Base-by-base conservation (phyloP, 805 yeast genomes). In the Metschnikowia drakensbergensis region DNA sequence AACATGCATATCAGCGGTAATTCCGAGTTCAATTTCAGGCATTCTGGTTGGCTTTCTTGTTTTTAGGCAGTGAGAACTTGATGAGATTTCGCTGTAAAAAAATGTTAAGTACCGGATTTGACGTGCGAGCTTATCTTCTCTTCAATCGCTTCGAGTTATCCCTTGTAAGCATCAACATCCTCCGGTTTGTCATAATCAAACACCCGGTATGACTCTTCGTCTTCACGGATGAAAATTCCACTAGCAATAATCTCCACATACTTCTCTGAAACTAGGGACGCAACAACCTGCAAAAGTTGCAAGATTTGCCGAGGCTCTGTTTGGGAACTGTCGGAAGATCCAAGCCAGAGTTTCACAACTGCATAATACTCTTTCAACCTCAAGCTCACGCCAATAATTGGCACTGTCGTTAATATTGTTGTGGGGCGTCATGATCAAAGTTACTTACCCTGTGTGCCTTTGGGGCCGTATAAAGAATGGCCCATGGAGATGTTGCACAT, bases 1-100 rank as follows among this genome's bases (percentile, higher is more conserved):
- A 43, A 94, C 98, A 62, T 94, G 99, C 79, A 89, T 83, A 67
- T 94, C 99, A 13, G 92, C 94, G 2, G 95, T 80, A 40, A 79
- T 65, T 5, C 94, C 94, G 34, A 87, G 67, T 51, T 82, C 76
- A 28, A 79, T 71, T 57, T 69, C 70, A 7, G 55, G 5, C 58
- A 54, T 56, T 30, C 17, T 13, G 28, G 26, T 26, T n/a, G 11
- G 39, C 11, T 25, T 45, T 23, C n/a, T 22, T 40, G 43, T 23
- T 22, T 37, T 29, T 10, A 17, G 23, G 7, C 23, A 22, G 28
- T 29, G 22, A 10, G 22, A 36, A 25, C 23, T 9, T 11, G 17
- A 5, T 6, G 29, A 13, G 25, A 31, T 30, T 40, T 40, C 35
- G 28, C 23, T 40, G 29, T 25, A 36, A 40, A 40, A 40, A 40